A percentile compares a stretch with the other conserved stretches of the same genome.
phyloP scores from a whole-genome alignment of 2,329 filamentous ascomycete species.

The Epichloe festucae region DNA sequence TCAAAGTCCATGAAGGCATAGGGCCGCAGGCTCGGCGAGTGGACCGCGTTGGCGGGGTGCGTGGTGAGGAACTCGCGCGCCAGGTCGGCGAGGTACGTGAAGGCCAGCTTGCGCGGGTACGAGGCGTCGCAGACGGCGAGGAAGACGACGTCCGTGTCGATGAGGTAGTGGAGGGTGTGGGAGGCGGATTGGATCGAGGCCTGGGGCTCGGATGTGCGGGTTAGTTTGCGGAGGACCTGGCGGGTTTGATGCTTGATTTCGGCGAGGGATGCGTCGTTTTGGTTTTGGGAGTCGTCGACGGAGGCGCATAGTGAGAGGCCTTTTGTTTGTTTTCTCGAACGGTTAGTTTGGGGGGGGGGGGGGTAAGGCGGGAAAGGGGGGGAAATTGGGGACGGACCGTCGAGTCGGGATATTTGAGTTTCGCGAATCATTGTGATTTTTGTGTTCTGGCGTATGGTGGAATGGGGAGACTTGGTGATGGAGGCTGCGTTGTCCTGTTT shows the following conservation, averaged over 20 bases:
- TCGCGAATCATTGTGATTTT: constrained; percentile 61
- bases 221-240: constrained; percentile 77
- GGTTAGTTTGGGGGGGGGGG: too few species aligned
- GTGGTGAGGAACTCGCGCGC: constrained; percentile 80
- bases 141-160: constrained; percentile 75
- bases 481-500: not conserved
- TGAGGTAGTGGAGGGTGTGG: constrained; percentile 84
- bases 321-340: constrained; percentile 21
- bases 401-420: constrained; percentile 86
- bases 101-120: constrained; percentile 95
- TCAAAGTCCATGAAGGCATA: constrained; percentile 98
- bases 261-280: constrained; percentile 50
- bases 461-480: not conserved
- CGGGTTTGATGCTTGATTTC: constrained; percentile 89
- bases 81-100: constrained; percentile 93
- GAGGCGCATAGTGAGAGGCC: constrained; percentile 92
- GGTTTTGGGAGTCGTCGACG: constrained; percentile 55
- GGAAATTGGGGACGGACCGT: constrained; percentile 43
- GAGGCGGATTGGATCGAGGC: constrained; percentile 76
- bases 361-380: too few species aligned
- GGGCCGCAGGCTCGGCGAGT: constrained; percentile 62
- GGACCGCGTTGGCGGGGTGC: constrained; percentile 63
- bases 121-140: constrained; percentile 85
- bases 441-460: not conserved
- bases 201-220: constrained; percentile 77